phyloP scores from a whole-genome alignment of 331 rosid genomes.

The Pyrus hybrid region DNA sequence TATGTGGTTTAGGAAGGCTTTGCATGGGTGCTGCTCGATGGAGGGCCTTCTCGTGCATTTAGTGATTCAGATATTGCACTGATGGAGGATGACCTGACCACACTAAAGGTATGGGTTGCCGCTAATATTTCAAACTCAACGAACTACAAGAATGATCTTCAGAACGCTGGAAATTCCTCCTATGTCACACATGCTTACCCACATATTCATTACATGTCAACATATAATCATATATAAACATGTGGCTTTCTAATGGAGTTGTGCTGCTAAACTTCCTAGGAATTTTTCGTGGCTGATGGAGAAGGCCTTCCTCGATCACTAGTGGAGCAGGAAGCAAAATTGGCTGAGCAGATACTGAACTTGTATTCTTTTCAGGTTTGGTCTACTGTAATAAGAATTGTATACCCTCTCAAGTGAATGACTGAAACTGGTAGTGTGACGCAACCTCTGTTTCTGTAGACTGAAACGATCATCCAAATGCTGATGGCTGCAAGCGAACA shows the following conservation, averaged over 20 bases:
- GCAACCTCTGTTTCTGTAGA: slow-evolving; percentile 20
- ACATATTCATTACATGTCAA: not conserved
- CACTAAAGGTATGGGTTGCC: slow-evolving; percentile 31
- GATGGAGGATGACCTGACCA: slow-evolving; percentile 36
- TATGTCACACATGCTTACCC: not conserved
- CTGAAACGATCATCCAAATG: slow-evolving; percentile 39
- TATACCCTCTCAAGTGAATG: not conserved
- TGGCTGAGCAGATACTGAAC: slow-evolving; percentile 34
- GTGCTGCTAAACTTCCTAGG: slow-evolving; percentile 23
- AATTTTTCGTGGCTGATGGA: slow-evolving; percentile 48
- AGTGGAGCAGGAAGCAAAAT: slow-evolving; percentile 39
- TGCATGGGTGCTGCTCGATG: slow-evolving; percentile 49
- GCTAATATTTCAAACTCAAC: not conserved
- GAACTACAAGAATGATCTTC: not conserved
- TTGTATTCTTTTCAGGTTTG: slow-evolving; percentile 47
- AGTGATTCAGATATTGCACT: slow-evolving; percentile 33
- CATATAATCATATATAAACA: not conserved
- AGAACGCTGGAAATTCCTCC: not conserved
- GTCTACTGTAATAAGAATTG: not conserved
- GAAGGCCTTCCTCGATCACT: slow-evolving; percentile 44
- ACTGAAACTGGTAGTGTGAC: slow-evolving; percentile 4
- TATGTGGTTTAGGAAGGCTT: slow-evolving; percentile 42
- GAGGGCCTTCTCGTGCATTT: slow-evolving; percentile 58
- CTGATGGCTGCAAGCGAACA: slow-evolving; percentile 46
- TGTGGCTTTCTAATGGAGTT: not conserved